Percentiles rank a stretch among this genome's conserved stretches.
Evolutionary conservation across 2,329 filamentous ascomycete species (phyloP).

Genomic region (Lomentospora prolificans): DNA sequence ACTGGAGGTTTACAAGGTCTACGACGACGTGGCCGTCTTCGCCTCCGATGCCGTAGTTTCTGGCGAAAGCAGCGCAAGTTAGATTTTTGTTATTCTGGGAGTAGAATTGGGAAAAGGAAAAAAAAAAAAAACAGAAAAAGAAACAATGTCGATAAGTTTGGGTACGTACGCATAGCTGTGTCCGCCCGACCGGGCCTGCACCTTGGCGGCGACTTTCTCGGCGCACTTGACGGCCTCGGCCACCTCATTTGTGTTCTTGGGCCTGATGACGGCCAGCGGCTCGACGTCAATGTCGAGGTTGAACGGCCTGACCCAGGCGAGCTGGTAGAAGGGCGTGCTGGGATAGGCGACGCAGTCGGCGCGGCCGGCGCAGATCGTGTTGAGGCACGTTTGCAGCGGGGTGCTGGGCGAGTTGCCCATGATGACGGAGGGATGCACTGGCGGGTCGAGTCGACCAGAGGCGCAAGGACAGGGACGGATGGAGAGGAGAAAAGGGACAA

Average conservation of each 20-base stretch:
- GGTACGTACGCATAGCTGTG: constrained; percentile 49
- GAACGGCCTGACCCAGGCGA: constrained; percentile 40
- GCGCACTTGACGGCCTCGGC: constrained; percentile 50
- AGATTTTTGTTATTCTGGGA: not conserved
- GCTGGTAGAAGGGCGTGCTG: constrained; percentile 31
- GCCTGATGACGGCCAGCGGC: constrained; percentile 47
- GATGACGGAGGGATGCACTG: constrained; percentile 6
- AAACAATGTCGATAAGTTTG: not conserved
- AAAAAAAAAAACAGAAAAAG: not conserved
- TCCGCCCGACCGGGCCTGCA: constrained; percentile 54
- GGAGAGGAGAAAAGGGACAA: not conserved
- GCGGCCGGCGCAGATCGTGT: constrained; percentile 33
- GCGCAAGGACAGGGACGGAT: too few relatives aligned
- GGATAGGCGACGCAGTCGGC: constrained; percentile 37
- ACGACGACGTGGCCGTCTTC: constrained; percentile 41
- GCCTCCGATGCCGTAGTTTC: constrained; percentile 37
- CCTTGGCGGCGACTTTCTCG: constrained; percentile 34
- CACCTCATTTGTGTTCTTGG: constrained; percentile 42
- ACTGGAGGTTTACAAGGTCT: constrained; percentile 42
- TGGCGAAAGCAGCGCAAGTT: constrained; percentile 10
- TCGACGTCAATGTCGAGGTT: constrained; percentile 40
- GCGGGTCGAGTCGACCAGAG: too few relatives aligned
- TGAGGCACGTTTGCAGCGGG: constrained; percentile 34
- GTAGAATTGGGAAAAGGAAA: too few relatives aligned
- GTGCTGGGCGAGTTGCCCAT: constrained; percentile 35